Evolutionary conservation across 2,329 filamentous ascomycete genomes (phyloP).

Genomic region (Parastagonospora avenae): DNA sequence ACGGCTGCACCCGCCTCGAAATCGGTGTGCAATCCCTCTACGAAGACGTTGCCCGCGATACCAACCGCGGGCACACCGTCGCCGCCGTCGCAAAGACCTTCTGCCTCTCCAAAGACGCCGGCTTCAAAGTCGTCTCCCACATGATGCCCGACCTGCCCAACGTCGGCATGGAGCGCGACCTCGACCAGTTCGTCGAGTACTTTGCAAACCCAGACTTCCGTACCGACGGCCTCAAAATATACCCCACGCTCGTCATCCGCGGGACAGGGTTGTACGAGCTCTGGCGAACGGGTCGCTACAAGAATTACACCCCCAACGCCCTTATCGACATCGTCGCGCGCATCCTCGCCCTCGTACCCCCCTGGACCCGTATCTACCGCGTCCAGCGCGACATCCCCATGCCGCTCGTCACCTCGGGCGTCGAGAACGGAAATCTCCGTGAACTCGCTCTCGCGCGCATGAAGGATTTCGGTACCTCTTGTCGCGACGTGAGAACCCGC

Average conservation of each 20-base stretch:
- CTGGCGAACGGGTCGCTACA: conserved; percentile 95
- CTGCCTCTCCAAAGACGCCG: conserved; percentile 94
- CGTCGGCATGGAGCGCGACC: conserved; percentile 95
- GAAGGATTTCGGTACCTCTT: conserved; percentile 98
- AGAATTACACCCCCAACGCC: conserved; percentile 98
- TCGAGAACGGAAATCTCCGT: conserved; percentile 95
- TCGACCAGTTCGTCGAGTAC: conserved; percentile 97
- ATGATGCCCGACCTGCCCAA: conserved; percentile 99
- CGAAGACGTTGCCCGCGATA: conserved; percentile 97
- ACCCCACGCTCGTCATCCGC: conserved; percentile 94
- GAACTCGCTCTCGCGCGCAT: conserved; percentile 94
- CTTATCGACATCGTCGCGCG: conserved; percentile 93
- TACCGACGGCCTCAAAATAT: conserved; percentile 97
- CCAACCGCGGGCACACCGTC: conserved; percentile 95
- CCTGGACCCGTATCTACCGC: conserved; percentile 98
- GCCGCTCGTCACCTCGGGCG: conserved; percentile 97
- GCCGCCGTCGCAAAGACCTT: conserved; percentile 96
- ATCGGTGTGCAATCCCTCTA: conserved; percentile 96
- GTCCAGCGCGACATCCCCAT: conserved; percentile 99
- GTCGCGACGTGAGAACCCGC: conserved; percentile 91
- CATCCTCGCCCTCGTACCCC: conserved; percentile 92
- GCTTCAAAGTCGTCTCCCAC: conserved; percentile 98
- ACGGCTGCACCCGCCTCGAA: conserved; percentile 92
- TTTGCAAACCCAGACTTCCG: conserved; percentile 96
- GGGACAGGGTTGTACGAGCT: conserved; percentile 96